Conservation (phyloP, 768 basidiomycete species). For the Xerocomellus dryophilus region DNA sequence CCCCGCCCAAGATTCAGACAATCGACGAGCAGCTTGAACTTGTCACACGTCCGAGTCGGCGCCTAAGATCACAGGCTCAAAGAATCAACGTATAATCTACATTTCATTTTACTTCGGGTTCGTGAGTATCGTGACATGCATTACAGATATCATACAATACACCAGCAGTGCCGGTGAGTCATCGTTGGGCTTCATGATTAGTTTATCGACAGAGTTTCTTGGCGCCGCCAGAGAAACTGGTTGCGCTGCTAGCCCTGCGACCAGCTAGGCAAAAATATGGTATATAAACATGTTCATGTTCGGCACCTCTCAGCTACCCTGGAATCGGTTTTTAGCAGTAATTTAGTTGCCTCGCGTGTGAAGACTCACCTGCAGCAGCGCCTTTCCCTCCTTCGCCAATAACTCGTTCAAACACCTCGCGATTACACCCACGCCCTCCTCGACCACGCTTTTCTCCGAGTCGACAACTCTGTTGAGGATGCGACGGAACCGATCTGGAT, state of each 20-base stretch:
- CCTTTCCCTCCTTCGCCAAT: slow-evolving; percentile 40
- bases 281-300: neutral
- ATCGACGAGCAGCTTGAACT: no score
- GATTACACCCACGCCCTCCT: slow-evolving; percentile 63
- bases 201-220: slow-evolving; percentile 10
- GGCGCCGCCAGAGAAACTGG: slow-evolving; percentile 19
- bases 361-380: slow-evolving; percentile 19
- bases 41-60: no score
- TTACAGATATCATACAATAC: slow-evolving; percentile 23
- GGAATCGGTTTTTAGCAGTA: neutral
- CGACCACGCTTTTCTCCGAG: slow-evolving; percentile 50
- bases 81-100: slow-evolving; percentile 7
- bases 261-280: neutral
- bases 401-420: slow-evolving; percentile 67
- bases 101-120: neutral
- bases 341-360: neutral
- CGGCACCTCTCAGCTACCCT: slow-evolving; percentile 21
- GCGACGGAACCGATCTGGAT: slow-evolving; percentile 73
- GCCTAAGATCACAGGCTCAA: neutral
- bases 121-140: neutral
- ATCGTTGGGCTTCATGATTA: slow-evolving; percentile 6
- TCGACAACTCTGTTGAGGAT: slow-evolving; percentile 50
- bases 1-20: no score
- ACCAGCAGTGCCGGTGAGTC: slow-evolving; percentile 6
- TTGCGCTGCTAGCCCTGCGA: slow-evolving; percentile 1